Base-by-base conservation (phyloP, 257 asterid genomes). In the Lithospermum erythrorhizon region DNA sequence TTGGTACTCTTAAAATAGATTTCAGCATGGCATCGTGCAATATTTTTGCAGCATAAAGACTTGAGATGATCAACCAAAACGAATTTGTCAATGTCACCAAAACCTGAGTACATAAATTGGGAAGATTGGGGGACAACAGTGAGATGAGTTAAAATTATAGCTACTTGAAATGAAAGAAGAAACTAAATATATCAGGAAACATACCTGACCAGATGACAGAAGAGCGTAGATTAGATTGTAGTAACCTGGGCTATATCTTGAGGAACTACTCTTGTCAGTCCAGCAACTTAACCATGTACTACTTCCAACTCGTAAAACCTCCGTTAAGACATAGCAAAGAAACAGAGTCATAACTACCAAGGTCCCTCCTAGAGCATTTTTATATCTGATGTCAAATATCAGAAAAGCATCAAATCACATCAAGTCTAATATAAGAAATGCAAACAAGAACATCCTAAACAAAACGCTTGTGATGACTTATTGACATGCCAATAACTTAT, bases 211-310 rank as follows among this genome's bases (percentile, higher is more conserved):
- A 51, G 82, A 70, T 47, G 97, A 89, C 56, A 89, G 79, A 68
- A 67, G 66, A 1, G 94, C 70, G 72, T 89, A 89, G 67, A 89
- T 45, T 74, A 61, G 62, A 76, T 82, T 89, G 87, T 82, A 89
- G 80, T 76, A 84, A 64, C 75, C 20, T 58, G 93, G 91, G 30
- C 83, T 73, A 69, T 70, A 83, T 18, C 58, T 27, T 24, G 48
- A 49, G 32, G 81, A 57, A 61, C 59, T 61, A 69, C 81, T 61
- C 72, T 70, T 72, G 65, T 74, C 84, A 16, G 97, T 89, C 97
- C 97, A 89, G 74, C 74, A 74, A 75, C 95, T 89, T 55, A 89
- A 88, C 97, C 97, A 89, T 48, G 87, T 89, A 76, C 97, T 89
- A 81, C 97, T 79, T 67, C 84, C 79, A 75, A 89, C 79, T 73